Evolutionary conservation across 345 rosid genomes (phyloP).

Genomic region (Camelina neglecta): DNA sequence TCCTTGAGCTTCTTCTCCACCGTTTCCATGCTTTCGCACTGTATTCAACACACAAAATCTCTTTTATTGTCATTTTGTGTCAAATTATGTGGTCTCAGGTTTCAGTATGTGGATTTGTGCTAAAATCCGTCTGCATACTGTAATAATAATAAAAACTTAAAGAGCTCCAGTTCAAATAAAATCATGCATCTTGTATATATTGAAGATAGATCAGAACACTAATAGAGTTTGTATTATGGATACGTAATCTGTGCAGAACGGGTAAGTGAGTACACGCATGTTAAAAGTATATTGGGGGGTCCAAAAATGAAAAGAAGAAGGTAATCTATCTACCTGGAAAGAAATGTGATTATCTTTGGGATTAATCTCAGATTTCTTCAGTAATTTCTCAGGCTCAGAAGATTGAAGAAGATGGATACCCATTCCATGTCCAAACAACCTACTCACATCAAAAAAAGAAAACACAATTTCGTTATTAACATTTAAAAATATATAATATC

Average conservation of each 20-base stretch:
- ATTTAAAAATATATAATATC: neutral
- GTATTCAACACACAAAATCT: neutral
- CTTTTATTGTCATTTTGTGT: neutral
- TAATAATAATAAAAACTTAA: too few species aligned
- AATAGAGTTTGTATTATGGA: too few species aligned
- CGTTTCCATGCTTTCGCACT: slow-evolving; percentile 84
- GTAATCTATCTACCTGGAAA: slow-evolving; percentile 75
- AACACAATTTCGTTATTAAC: neutral
- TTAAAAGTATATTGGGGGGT: neutral
- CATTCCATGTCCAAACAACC: slow-evolving; percentile 81
- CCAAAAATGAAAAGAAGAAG: neutral
- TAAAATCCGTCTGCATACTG: too few species aligned
- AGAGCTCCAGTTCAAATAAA: neutral
- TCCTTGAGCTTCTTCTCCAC: slow-evolving; percentile 81
- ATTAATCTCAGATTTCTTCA: slow-evolving; percentile 66
- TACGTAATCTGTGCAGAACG: neutral
- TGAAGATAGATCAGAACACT: too few species aligned
- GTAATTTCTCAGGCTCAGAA: slow-evolving; percentile 62
- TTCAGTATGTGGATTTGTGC: neutral
- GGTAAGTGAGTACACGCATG: neutral
- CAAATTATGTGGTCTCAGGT: neutral
- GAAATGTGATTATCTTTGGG: slow-evolving; percentile 92
- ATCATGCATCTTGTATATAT: too few species aligned
- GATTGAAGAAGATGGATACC: slow-evolving; percentile 84
- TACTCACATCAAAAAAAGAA: neutral